Evolutionary conservation across 352 stramenopile species (phyloP).

Genomic region (Globisporangium iwayamae): DNA sequence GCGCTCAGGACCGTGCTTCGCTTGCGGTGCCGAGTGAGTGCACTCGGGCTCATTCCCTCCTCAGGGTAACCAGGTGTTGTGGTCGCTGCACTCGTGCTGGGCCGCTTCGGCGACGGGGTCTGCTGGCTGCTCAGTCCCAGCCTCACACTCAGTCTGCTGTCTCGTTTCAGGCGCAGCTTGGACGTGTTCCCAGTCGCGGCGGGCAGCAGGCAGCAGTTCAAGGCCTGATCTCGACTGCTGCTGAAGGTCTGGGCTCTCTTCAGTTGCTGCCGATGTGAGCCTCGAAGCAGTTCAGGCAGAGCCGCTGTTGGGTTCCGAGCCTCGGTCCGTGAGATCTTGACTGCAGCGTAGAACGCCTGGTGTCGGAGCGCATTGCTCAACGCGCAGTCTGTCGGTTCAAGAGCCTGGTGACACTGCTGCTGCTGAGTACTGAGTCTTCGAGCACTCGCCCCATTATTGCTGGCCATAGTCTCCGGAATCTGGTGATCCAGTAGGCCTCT

Average conservation of each 20-base stretch:
- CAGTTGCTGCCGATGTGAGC: not conserved
- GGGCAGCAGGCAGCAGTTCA: conserved; percentile 35
- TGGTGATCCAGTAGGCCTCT: not conserved
- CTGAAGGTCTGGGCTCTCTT: not conserved
- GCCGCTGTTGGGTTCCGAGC: not conserved
- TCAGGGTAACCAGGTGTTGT: not conserved
- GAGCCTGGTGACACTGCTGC: not conserved
- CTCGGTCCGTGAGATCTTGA: not conserved
- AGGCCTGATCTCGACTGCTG: not conserved
- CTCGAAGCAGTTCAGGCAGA: not conserved
- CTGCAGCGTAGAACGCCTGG: not conserved
- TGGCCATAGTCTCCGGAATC: not conserved
- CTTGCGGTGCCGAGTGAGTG: not conserved
- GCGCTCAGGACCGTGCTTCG: not conserved
- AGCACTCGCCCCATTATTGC: too few species aligned
- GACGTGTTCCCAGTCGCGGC: not conserved
- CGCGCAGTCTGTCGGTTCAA: not conserved
- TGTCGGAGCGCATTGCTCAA: not conserved
- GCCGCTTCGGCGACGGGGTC: not conserved
- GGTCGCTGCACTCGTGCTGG: not conserved
- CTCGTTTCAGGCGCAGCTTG: not conserved
- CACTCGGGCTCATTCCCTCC: not conserved
- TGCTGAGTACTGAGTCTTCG: not conserved
- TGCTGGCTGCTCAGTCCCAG: not conserved
- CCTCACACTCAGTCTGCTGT: not conserved